Conservation (phyloP, 331 rosid species). For the Spiraea crenata region DNA sequence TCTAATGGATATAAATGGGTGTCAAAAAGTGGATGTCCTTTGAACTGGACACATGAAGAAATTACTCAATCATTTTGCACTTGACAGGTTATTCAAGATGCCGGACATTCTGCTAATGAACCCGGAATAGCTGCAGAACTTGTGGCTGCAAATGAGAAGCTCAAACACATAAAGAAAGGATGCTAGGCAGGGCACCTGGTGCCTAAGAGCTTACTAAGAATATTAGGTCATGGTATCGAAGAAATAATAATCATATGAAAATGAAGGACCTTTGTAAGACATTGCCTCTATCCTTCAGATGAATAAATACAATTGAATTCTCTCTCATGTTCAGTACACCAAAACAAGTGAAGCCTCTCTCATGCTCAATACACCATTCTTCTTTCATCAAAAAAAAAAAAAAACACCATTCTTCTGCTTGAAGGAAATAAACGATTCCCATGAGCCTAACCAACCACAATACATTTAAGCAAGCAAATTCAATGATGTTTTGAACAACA, state of each 20-base stretch:
- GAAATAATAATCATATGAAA: not conserved
- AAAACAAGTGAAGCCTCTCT: not conserved
- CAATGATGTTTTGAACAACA: slow-evolving; percentile 75
- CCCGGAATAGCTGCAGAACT: slow-evolving; percentile 88
- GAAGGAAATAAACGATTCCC: not conserved
- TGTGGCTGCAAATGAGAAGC: slow-evolving; percentile 85
- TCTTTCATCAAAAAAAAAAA: too few relatives aligned
- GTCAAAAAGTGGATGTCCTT: too few relatives aligned
- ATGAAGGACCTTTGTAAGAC: not conserved
- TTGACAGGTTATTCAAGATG: slow-evolving; percentile 74
- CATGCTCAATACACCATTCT: not conserved
- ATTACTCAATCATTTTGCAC: slow-evolving; percentile 20
- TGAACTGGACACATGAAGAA: not conserved
- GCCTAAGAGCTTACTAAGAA: too few relatives aligned
- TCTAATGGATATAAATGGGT: too few relatives aligned
- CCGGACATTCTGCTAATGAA: slow-evolving; percentile 96
- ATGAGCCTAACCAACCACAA: not conserved
- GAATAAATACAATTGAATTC: slow-evolving; percentile 7
- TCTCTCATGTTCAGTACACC: not conserved
- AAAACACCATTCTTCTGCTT: too few relatives aligned
- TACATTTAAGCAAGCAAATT: slow-evolving; percentile 29
- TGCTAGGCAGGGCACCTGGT: slow-evolving; percentile 17
- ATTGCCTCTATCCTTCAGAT: not conserved
- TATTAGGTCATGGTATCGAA: not conserved
- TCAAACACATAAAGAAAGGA: slow-evolving; percentile 51